Evolutionary conservation across 192 early-diverging fungal genomes (phyloP).

Genomic region (Mortierella alpina): DNA sequence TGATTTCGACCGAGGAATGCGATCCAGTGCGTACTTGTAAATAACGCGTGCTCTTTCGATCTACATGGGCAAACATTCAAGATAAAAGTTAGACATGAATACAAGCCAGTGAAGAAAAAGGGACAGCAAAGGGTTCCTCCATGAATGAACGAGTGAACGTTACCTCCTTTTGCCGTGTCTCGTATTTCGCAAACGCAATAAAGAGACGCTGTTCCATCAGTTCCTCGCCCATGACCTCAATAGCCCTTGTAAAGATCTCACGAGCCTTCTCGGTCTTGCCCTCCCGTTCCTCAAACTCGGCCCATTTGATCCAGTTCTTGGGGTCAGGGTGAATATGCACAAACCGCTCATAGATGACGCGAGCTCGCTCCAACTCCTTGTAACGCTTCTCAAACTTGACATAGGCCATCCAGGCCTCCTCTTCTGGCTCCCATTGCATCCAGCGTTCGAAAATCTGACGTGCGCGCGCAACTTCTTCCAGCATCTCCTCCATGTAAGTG

Average conservation of each 20-base stretch:
- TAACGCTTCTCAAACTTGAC: conserved; percentile 95
- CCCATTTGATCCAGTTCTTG: conserved; percentile 97
- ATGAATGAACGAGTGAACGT: neutral
- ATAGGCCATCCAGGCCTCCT: conserved; percentile 94
- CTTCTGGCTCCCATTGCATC: conserved; percentile 98
- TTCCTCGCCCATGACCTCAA: conserved; percentile 89
- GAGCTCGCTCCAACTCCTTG: conserved; percentile 82
- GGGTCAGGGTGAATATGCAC: conserved; percentile 91
- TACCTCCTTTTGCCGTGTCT: conserved; percentile 88
- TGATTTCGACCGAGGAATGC: conserved; percentile 82
- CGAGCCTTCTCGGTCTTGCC: conserved; percentile 80
- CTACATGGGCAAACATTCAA: conserved; percentile 26
- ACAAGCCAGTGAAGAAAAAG: neutral
- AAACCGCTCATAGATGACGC: conserved; percentile 86
- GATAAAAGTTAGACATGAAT: neutral
- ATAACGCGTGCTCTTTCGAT: conserved; percentile 93
- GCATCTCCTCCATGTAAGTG: conserved; percentile 96
- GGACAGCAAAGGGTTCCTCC: neutral
- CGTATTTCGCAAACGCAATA: conserved; percentile 97
- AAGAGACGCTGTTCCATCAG: conserved; percentile 94
- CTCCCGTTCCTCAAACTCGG: conserved; percentile 92
- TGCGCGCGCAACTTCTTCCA: conserved; percentile 90
- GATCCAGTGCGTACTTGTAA: conserved; percentile 94
- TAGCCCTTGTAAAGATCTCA: conserved; percentile 88
- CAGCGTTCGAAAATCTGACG: conserved; percentile 97